These are phyloP conservation scores for Pseudogymnoascus sp. DNA, from an alignment of 2,329 filamentous ascomycete species.

Conservation along the genomic window DNA sequence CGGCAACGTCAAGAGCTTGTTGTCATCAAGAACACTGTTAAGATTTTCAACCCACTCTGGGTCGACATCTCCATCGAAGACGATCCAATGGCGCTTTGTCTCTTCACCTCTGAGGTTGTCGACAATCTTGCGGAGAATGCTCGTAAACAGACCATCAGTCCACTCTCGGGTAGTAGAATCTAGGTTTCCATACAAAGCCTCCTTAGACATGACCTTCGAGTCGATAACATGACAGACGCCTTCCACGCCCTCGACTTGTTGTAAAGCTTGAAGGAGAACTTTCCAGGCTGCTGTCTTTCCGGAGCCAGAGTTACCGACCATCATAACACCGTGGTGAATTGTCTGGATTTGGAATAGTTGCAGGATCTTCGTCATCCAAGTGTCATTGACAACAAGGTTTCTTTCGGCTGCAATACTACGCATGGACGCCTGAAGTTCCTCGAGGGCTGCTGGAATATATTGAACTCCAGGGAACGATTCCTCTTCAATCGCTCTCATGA, in stretches of 20 bases:
- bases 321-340: conserved; percentile 99
- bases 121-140: conserved; percentile 94
- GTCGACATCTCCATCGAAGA: conserved; percentile 98
- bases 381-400: conserved; percentile 81
- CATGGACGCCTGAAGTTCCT: conserved; percentile 72
- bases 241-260: conserved; percentile 83
- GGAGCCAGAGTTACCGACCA: conserved; percentile 96
- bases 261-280: conserved; percentile 80
- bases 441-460: conserved; percentile 83
- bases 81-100: conserved; percentile 95
- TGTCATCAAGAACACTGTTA: conserved; percentile 98
- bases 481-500: conserved; percentile 75
- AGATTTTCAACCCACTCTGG: conserved; percentile 99
- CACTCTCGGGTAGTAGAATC: conserved; percentile 97
- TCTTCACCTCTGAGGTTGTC: conserved; percentile 98
- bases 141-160: conserved; percentile 97
- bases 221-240: conserved; percentile 97
- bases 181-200: conserved; percentile 88
- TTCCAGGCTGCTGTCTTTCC: conserved; percentile 97
- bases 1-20: conserved; percentile 91
- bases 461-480: conserved; percentile 86
- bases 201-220: conserved; percentile 99
- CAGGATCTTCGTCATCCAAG: conserved; percentile 95
- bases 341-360: conserved; percentile 97
- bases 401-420: conserved; percentile 73